Conservation (phyloP, 345 rosid genomes). For the Hypericum androsaemum region DNA sequence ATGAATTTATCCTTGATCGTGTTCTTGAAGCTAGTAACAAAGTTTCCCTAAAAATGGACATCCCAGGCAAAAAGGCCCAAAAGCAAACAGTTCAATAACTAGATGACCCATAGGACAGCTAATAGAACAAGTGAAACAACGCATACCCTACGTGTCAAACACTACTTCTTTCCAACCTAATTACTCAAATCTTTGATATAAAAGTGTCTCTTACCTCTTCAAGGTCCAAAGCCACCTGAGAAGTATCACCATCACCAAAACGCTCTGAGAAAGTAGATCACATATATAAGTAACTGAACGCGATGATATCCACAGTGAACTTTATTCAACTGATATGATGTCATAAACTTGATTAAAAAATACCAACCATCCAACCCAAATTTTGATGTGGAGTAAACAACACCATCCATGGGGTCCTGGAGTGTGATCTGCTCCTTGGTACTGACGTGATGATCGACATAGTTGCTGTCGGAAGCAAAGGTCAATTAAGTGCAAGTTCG, state of each 20-base stretch:
- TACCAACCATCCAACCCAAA: conserved; percentile 95
- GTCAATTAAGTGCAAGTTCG: not conserved
- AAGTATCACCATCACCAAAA: conserved; percentile 94
- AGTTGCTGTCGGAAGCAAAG: conserved; percentile 47
- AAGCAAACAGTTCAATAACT: too few species aligned
- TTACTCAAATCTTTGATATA: too few species aligned
- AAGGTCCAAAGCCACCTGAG: conserved; percentile 84
- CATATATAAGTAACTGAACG: conserved; percentile 7
- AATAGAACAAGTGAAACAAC: too few species aligned
- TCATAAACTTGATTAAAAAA: conserved; percentile 8
- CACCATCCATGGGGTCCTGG: conserved; percentile 96
- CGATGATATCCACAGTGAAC: not conserved
- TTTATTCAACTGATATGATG: conserved; percentile 11
- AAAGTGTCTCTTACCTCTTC: conserved; percentile 59
- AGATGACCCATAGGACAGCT: too few species aligned
- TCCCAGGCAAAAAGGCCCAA: too few species aligned
- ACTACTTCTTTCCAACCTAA: too few species aligned
- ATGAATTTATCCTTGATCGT: too few species aligned
- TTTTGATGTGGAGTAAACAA: conserved; percentile 78
- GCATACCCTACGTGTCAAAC: too few species aligned
- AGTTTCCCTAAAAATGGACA: too few species aligned
- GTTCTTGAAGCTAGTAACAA: too few species aligned
- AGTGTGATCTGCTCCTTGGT: conserved; percentile 96
- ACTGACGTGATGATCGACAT: conserved; percentile 93
- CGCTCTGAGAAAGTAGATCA: conserved; percentile 51